Conservation (phyloP, 1,139 yeast species). For the Nadsonia commutata region DNA sequence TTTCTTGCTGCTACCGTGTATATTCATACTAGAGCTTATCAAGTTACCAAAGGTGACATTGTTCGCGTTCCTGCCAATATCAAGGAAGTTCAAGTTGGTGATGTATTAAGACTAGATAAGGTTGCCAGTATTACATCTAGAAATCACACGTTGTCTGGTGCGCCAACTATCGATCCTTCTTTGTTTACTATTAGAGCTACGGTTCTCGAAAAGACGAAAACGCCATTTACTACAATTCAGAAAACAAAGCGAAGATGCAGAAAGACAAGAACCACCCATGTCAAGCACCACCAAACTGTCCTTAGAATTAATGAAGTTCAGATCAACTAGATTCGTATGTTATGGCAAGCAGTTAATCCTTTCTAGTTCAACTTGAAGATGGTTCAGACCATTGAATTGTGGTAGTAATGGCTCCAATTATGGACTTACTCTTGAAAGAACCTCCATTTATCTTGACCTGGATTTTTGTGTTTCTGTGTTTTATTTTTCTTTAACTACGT, state of each 20-base stretch:
- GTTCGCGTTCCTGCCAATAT: conserved; percentile 64
- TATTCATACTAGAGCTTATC: conserved; percentile 71
- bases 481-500: too few species aligned
- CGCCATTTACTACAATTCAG: background rate
- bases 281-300: background rate
- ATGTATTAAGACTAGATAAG: conserved; percentile 52
- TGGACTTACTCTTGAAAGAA: too few species aligned
- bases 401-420: too few species aligned
- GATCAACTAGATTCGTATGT: too few species aligned
- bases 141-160: conserved; percentile 41
- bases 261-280: background rate
- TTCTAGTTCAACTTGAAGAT: too few species aligned
- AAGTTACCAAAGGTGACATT: conserved; percentile 84
- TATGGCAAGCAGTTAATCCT: too few species aligned
- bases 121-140: conserved; percentile 78
- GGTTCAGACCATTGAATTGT: too few species aligned
- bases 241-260: background rate
- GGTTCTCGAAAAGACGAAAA: background rate
- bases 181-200: background rate
- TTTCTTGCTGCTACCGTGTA: conserved; percentile 65
- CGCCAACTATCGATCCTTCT: background rate
- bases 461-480: too few species aligned
- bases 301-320: background rate
- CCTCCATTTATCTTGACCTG: too few species aligned
- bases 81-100: conserved; percentile 70